phyloP scores from a whole-genome alignment of 1,284 basidiomycete species.

The Abortiporus biennis region DNA sequence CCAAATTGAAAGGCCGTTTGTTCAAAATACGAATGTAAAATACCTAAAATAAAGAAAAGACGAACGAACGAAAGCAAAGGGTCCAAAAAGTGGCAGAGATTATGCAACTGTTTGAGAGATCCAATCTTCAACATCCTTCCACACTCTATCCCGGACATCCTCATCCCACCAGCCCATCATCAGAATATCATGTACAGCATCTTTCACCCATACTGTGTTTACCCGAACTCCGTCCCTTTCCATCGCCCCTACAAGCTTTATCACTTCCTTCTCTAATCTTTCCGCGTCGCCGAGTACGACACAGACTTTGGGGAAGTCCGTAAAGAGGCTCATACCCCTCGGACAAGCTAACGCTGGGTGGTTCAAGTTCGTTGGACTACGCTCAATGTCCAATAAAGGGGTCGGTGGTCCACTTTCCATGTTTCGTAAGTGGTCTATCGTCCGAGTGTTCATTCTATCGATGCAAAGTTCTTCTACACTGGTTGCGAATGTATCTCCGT shows the following conservation, averaged over 20 bases:
- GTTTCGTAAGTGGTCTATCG: constrained; percentile 20
- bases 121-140: constrained; percentile 26
- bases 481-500: constrained; percentile 25
- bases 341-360: constrained; percentile 23
- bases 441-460: constrained; percentile 15
- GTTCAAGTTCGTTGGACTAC: constrained; percentile 21
- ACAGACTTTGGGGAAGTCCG: constrained; percentile 35
- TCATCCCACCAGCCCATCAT: constrained; percentile 32
- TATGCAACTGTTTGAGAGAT: too few relatives aligned
- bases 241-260: constrained; percentile 28
- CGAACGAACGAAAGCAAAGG: too few relatives aligned
- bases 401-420: constrained; percentile 17
- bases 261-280: constrained; percentile 29
- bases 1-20: too few relatives aligned
- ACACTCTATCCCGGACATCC: constrained; percentile 24
- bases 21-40: too few relatives aligned
- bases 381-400: constrained; percentile 12
- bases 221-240: constrained; percentile 28
- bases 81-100: too few relatives aligned
- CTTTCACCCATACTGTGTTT: constrained; percentile 27
- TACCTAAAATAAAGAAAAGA: too few relatives aligned
- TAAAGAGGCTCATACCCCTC: constrained; percentile 33
- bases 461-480: constrained; percentile 24
- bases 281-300: constrained; percentile 36
- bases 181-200: constrained; percentile 30